phyloP scores from a whole-genome alignment of 495 filamentous ascomycete genomes.

The Bombardia bombarda region DNA sequence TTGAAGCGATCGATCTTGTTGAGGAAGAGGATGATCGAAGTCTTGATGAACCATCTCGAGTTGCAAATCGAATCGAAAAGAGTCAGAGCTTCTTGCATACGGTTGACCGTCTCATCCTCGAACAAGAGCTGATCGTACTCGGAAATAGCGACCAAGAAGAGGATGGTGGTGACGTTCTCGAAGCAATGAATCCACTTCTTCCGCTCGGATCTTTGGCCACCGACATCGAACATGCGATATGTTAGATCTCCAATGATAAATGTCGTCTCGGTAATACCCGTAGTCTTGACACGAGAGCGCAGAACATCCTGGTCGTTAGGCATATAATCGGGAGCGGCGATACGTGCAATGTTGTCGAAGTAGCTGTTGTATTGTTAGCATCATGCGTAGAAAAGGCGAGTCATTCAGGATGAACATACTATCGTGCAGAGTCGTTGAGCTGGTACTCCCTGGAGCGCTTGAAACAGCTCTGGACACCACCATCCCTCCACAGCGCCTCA shows the following conservation, averaged over 20 bases:
- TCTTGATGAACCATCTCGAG: constrained; percentile 98
- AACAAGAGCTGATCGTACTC: constrained; percentile 98
- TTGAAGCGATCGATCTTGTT: constrained; percentile 99
- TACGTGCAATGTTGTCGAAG: constrained; percentile 91
- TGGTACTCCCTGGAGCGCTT: constrained; percentile 94
- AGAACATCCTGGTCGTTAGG: constrained; percentile 97
- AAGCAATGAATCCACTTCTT: constrained; percentile 99
- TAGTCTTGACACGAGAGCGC: constrained; percentile 96
- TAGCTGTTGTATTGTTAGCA: constrained; percentile 56
- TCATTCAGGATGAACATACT: constrained; percentile 55
- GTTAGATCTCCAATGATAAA: constrained; percentile 97
- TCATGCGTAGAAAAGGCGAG: too few relatives aligned
- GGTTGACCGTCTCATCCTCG: constrained; percentile 91
- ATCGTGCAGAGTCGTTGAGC: constrained; percentile 94
- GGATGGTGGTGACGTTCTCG: constrained; percentile 97
- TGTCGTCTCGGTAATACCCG: constrained; percentile 97
- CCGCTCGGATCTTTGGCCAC: constrained; percentile 94
- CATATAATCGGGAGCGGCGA: constrained; percentile 87
- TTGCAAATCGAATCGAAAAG: constrained; percentile 99
- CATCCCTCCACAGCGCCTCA: constrained; percentile 87
- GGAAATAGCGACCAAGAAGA: constrained; percentile 97
- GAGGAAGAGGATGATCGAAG: constrained; percentile 96
- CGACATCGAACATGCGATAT: constrained; percentile 99
- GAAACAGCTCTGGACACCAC: constrained; percentile 92
- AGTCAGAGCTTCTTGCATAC: constrained; percentile 98